Percentiles rank a stretch among this genome's conserved stretches.
Evolutionary conservation across 2,329 filamentous ascomycete genomes (phyloP).

Genomic region (Scytalidium lignicola): DNA sequence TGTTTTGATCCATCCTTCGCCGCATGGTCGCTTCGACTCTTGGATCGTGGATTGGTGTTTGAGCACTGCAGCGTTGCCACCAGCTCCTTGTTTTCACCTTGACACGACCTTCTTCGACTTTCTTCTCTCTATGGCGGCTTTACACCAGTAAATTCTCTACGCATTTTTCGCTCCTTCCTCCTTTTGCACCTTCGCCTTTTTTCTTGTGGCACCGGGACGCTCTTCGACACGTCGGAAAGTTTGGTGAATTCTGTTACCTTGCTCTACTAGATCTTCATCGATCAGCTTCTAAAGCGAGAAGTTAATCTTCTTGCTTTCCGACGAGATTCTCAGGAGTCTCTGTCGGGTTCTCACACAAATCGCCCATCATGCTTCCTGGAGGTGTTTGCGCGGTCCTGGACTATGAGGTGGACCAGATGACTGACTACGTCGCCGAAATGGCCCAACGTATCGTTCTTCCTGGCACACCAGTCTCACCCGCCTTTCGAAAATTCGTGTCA

Average conservation of each 20-base stretch:
- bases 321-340: conserved; percentile 25
- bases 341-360: conserved; percentile 17
- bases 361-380: conserved; percentile 36
- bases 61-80: conserved; percentile 13
- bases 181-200: conserved; percentile 5
- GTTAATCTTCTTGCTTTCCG: conserved; percentile 19
- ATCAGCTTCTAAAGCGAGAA: conserved; percentile 15
- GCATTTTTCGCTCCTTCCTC: conserved; percentile 15
- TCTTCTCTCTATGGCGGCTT: conserved; percentile 22
- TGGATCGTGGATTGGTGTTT: conserved; percentile 18
- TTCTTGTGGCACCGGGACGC: conserved; percentile 8
- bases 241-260: background rate
- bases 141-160: conserved; percentile 20
- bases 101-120: conserved; percentile 7
- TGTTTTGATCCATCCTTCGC: conserved; percentile 4
- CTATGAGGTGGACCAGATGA: conserved; percentile 75
- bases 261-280: conserved; percentile 6
- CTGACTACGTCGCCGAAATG: conserved; percentile 70
- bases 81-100: conserved; percentile 5
- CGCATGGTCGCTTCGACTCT: conserved; percentile 23
- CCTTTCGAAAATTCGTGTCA: conserved; percentile 70
- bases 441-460: conserved; percentile 63
- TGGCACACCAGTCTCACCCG: conserved; percentile 51
- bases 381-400: conserved; percentile 70
- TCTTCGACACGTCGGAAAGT: conserved; percentile 5